Base-by-base conservation (phyloP, 2,329 filamentous ascomycete genomes). In the Epichloe hybrida region DNA sequence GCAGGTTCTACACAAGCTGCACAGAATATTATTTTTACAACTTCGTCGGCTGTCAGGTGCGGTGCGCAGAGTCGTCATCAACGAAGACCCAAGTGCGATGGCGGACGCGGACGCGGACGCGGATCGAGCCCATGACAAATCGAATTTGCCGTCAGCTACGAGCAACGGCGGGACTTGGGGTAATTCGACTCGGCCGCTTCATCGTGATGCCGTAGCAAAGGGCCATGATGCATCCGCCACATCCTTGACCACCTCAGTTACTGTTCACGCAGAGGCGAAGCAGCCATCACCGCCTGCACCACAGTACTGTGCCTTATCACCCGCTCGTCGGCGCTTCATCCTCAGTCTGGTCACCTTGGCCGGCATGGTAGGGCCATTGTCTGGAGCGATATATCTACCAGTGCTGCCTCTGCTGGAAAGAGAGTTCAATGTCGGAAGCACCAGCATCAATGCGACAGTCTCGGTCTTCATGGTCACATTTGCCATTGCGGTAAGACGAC, bases 371-470 rank as follows among this genome's bases (percentile, higher is more conserved):
- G 70, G 66, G 0, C 70, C 70, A 8, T 53, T 73, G 17, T 65
- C 66, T n/a, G 70, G 69, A 34, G 65, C 64, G n/a, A 66, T 72
- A 35, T 72, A 72, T 56, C 57, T 73, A 2, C 70, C 70, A 1
- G 62, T 65, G 20, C 60, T 73, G 27, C 65, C 62, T 2, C 54
- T 64, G 17, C 58, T 72, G 15, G 63, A 67, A 48, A 46, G 64
- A 13, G 65, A 68, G 40, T 72, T 72, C 52, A 54, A 64, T 8
- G 61, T 61, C 5, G 63, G 61, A 7, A 57, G 58, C 27, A 64
- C 65, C 5, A 62, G 58, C 2, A 66, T 72, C 38, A 72, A 72
- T 54, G 68, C 63, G 3, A 70, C 70, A 0, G 68, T 72, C n/a
- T 65, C 66, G 0, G 64, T 72, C 4, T 73, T 71, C 55, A 71